Evolutionary conservation across 2,329 filamentous ascomycete species (phyloP).

Genomic region (Chrysoporthe cubensis): DNA sequence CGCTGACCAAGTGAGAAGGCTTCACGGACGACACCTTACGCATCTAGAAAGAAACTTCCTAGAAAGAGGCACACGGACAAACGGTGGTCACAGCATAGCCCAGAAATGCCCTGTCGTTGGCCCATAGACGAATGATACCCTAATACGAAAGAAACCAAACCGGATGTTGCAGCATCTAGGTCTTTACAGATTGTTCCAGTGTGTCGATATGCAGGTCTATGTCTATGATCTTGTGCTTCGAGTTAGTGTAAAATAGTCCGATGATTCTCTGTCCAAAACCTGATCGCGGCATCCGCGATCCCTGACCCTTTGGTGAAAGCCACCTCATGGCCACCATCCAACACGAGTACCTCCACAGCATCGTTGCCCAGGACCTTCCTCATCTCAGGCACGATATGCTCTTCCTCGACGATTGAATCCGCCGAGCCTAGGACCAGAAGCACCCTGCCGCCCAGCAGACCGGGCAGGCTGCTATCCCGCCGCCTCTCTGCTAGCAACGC

Average conservation of each 20-base stretch:
- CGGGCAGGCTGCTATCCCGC: conserved; percentile 37
- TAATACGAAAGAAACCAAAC: background rate
- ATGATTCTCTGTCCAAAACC: conserved; percentile 37
- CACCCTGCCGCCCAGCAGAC: conserved; percentile 54
- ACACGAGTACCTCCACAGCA: conserved; percentile 55
- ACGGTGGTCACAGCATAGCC: too few species aligned
- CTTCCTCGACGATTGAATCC: conserved; percentile 69
- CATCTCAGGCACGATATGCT: conserved; percentile 67
- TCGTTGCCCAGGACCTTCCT: conserved; percentile 60
- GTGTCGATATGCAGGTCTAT: background rate
- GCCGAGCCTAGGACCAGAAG: conserved; percentile 67
- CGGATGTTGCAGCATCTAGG: background rate
- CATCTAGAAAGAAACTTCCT: too few species aligned
- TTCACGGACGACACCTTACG: background rate
- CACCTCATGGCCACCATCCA: conserved; percentile 72
- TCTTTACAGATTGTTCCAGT: background rate
- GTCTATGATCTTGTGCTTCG: background rate
- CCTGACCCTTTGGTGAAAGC: conserved; percentile 64
- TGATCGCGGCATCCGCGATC: conserved; percentile 51
- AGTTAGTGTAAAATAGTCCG: background rate
- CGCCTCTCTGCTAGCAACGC: conserved; percentile 48
- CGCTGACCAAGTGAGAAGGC: conserved; percentile 32
- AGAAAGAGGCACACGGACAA: too few species aligned
- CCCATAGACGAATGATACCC: conserved; percentile 36
- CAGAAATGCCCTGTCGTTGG: background rate